Conservation (phyloP, 2,329 filamentous ascomycete genomes). For the Cladosporium sphaerospermum region DNA sequence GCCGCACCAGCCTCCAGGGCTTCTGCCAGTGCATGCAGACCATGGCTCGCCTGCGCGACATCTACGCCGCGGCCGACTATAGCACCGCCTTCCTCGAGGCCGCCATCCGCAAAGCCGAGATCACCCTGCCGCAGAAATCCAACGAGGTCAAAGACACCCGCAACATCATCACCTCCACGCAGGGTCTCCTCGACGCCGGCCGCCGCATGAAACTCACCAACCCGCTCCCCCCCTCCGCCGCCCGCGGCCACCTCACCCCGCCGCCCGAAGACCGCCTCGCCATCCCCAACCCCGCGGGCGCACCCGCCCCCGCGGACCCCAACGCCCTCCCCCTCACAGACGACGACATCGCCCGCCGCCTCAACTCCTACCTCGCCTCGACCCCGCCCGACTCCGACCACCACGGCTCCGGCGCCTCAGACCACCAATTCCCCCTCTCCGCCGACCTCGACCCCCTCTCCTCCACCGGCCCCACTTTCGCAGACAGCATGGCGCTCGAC, state of each 20-base stretch:
- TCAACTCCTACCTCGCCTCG: conserved; percentile 46
- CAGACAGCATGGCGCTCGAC: not conserved
- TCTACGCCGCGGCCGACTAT: conserved; percentile 91
- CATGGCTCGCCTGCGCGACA: conserved; percentile 78
- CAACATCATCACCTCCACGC: conserved; percentile 35
- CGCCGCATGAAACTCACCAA: conserved; percentile 33
- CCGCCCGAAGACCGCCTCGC: conserved; percentile 23
- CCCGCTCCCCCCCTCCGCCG: not conserved
- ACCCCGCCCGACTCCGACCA: conserved; percentile 41
- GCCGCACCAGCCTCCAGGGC: conserved; percentile 67
- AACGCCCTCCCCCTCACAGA: conserved; percentile 30
- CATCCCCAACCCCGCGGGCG: not conserved
- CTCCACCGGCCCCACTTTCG: not conserved
- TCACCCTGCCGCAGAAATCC: conserved; percentile 52
- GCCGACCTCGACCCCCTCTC: not conserved
- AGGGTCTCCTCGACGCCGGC: conserved; percentile 42
- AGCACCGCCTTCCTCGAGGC: conserved; percentile 93
- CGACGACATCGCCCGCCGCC: conserved; percentile 41
- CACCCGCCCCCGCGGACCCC: conserved; percentile 7
- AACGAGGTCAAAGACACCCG: conserved; percentile 26
- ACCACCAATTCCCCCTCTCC: conserved; percentile 7
- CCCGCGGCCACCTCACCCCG: conserved; percentile 23
- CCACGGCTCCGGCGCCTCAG: conserved; percentile 9
- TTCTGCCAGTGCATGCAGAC: conserved; percentile 92
- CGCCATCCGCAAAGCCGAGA: conserved; percentile 78